Evolutionary conservation across 2,329 filamentous ascomycete genomes (phyloP).

Genomic region (Aschersonia sp.): DNA sequence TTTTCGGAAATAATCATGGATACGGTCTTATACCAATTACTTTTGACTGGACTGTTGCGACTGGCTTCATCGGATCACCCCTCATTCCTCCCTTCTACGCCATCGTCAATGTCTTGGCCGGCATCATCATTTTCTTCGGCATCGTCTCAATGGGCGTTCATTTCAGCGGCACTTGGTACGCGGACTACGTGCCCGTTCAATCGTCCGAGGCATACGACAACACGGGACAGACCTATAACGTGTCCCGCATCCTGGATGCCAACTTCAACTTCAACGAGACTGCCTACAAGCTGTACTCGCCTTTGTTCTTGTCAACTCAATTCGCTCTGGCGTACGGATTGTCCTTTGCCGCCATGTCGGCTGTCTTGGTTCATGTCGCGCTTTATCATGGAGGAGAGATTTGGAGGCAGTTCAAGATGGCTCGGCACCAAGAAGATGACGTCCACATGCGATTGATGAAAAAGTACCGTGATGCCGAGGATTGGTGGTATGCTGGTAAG

Average conservation of each 20-base stretch:
- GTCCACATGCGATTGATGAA: constrained; percentile 48
- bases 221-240: constrained; percentile 43
- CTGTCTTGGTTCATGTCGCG: constrained; percentile 40
- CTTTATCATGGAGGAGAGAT: constrained; percentile 42
- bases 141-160: constrained; percentile 43
- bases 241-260: constrained; percentile 40
- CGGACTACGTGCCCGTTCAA: constrained; percentile 47
- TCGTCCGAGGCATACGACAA: constrained; percentile 51
- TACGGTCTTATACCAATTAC: constrained; percentile 46
- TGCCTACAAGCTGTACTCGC: constrained; percentile 50
- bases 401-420: constrained; percentile 37
- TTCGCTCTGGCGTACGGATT: constrained; percentile 47
- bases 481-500: constrained; percentile 44
- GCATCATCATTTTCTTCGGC: constrained; percentile 40
- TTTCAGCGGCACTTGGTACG: constrained; percentile 40
- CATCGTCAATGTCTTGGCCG: constrained; percentile 38
- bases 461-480: constrained; percentile 43
- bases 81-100: constrained; percentile 39
- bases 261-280: constrained; percentile 43
- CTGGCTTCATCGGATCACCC: constrained; percentile 33
- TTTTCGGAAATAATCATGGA: constrained; percentile 45
- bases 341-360: constrained; percentile 52
- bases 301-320: constrained; percentile 48
- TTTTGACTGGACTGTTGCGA: constrained; percentile 36
- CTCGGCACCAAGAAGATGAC: constrained; percentile 41